A percentile compares a stretch with the other conserved stretches of the same genome.
Conservation (phyloP, 1,139 yeast species). For the Yamadazyma membranifaciens region DNA sequence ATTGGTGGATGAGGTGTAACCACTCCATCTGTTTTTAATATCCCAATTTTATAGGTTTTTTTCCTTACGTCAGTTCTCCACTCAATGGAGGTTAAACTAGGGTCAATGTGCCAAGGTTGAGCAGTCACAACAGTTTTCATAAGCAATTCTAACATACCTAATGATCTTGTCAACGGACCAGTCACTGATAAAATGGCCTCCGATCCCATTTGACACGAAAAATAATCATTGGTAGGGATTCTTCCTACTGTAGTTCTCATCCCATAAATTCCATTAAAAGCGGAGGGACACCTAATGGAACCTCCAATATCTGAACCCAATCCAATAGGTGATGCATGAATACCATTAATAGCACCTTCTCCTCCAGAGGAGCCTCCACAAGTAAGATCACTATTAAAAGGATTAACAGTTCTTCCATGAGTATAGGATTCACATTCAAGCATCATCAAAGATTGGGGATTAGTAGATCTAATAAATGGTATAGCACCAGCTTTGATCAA, state of each 20-base stretch:
- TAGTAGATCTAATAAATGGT: conserved; percentile 42
- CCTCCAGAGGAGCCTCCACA: conserved; percentile 43
- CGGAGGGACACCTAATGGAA: conserved; percentile 27
- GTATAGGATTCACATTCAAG: conserved; percentile 49
- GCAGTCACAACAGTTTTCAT: conserved; percentile 26
- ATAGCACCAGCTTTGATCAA: conserved; percentile 20
- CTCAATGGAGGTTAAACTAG: conserved; percentile 6
- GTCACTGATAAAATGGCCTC: conserved; percentile 43
- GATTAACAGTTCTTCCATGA: conserved; percentile 53
- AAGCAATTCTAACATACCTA: conserved; percentile 24
- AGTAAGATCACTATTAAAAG: conserved; percentile 49
- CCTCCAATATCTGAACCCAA: conserved; percentile 33
- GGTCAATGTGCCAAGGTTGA: conserved; percentile 24
- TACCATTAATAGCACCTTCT: conserved; percentile 24
- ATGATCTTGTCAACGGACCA: conserved; percentile 43
- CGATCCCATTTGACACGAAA: conserved; percentile 24
- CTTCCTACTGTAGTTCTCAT: conserved; percentile 22
- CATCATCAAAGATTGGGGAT: conserved; percentile 60
- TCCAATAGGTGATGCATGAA: conserved; percentile 25
- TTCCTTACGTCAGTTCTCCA: no score
- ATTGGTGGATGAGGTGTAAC: conserved; percentile 57
- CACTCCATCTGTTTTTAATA: conserved; percentile 44
- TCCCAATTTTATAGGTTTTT: conserved; percentile 16
- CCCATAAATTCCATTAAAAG: conserved; percentile 27
- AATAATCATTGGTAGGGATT: conserved; percentile 19